phyloP scores from a whole-genome alignment of 106 monocot species.

The Gastrodia elata region DNA sequence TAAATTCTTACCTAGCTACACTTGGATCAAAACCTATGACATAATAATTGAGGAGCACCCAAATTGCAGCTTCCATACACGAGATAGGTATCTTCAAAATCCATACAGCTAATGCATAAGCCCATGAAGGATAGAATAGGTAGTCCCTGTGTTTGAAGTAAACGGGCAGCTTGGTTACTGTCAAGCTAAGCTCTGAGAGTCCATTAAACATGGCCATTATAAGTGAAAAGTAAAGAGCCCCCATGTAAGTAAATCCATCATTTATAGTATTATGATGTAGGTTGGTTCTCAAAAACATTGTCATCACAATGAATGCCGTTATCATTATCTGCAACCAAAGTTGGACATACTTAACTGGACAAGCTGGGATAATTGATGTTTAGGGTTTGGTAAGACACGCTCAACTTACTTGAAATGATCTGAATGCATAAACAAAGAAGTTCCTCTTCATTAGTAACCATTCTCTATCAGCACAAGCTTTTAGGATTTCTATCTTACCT shows the following conservation, averaged over 20 bases:
- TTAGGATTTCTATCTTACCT: conserved; percentile 24
- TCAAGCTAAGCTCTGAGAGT: conserved; percentile 6
- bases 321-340: not conserved
- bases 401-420: conserved; percentile 28
- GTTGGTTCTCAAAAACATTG: conserved; percentile 7
- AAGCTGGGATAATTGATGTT: not conserved
- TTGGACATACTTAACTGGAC: not conserved
- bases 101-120: conserved; percentile 9
- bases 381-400: not conserved
- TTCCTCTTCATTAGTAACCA: conserved; percentile 42
- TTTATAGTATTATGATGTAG: conserved; percentile 5
- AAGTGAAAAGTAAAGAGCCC: conserved; percentile 9
- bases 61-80: conserved; percentile 6
- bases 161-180: conserved; percentile 10
- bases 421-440: conserved; percentile 46
- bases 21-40: conserved; percentile 13
- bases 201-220: conserved; percentile 10
- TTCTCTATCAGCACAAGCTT: conserved; percentile 29
- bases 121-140: conserved; percentile 21
- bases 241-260: conserved; percentile 10
- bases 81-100: conserved; percentile 15
- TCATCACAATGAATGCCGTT: conserved; percentile 6
- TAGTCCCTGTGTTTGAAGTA: conserved; percentile 21
- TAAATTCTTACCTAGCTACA: conserved; percentile 11
- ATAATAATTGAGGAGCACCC: conserved; percentile 13